These are phyloP conservation scores for Trichoderma sp. DNA, from an alignment of 2,329 filamentous ascomycete genomes.

Conservation along the genomic window DNA sequence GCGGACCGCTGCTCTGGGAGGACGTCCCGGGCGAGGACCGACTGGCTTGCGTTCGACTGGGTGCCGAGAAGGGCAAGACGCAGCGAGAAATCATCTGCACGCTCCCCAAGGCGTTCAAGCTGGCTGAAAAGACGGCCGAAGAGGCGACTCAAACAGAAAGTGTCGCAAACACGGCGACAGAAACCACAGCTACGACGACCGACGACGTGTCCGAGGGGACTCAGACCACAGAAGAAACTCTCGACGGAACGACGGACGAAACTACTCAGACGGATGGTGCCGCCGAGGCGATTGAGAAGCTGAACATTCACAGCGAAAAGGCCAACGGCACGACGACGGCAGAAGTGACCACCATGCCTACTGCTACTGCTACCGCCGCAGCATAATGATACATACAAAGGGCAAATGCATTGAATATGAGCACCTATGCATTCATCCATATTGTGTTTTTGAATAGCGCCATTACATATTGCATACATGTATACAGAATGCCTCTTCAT, in stretches of 20 bases:
- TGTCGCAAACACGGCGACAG: slow-evolving; percentile 12
- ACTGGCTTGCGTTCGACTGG: slow-evolving; percentile 57
- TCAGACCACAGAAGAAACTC: slow-evolving; percentile 28
- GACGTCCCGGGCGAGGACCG: slow-evolving; percentile 49
- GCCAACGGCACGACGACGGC: slow-evolving; percentile 19
- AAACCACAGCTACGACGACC: slow-evolving; percentile 13
- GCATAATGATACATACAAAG: slow-evolving; percentile 14
- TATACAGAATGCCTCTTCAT: slow-evolving; percentile 21
- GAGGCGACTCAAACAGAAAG: slow-evolving; percentile 23
- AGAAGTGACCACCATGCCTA: slow-evolving; percentile 7
- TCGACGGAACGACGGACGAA: slow-evolving; percentile 35
- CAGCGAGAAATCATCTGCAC: slow-evolving; percentile 54
- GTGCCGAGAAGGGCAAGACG: slow-evolving; percentile 48
- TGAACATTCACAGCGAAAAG: slow-evolving; percentile 36
- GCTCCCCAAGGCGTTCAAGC: slow-evolving; percentile 46
- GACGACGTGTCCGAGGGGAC: slow-evolving; percentile 32
- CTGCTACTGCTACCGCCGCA: slow-evolving; percentile 10
- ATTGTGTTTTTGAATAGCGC: slow-evolving; percentile 2
- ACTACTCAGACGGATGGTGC: slow-evolving; percentile 35
- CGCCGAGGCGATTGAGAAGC: slow-evolving; percentile 37
- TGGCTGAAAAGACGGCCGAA: background rate
- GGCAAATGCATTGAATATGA: slow-evolving; percentile 8
- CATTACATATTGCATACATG: slow-evolving; percentile 8
- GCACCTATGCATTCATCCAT: background rate
- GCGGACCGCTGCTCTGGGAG: slow-evolving; percentile 60